Evolutionary conservation across 1,284 basidiomycete species (phyloP).

Genomic region (Marasmius tenuissimus): DNA sequence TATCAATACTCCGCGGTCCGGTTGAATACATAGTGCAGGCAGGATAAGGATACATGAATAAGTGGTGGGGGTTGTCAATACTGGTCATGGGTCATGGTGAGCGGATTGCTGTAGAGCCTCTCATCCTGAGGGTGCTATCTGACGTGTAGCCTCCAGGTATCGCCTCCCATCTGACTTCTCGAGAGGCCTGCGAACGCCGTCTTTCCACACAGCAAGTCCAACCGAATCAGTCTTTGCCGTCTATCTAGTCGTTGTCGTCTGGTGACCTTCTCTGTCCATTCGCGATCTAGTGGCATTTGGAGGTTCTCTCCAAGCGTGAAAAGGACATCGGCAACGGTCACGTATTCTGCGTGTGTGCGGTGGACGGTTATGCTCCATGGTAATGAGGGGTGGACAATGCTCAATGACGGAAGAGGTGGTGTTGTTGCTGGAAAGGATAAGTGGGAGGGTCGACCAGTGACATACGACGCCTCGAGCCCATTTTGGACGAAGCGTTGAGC

Average conservation of each 20-base stretch:
- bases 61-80: background rate
- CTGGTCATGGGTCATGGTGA: background rate
- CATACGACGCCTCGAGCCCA: background rate
- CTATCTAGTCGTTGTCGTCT: background rate
- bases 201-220: background rate
- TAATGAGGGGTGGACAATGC: slow-evolving; percentile 1
- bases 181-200: background rate
- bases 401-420: slow-evolving; percentile 8
- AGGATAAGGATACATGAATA: background rate
- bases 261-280: background rate
- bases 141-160: background rate
- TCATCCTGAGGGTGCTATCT: background rate
- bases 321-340: slow-evolving; percentile 7
- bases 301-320: background rate
- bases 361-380: slow-evolving; percentile 12
- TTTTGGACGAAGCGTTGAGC: background rate
- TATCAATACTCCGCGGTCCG: background rate
- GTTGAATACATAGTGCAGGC: background rate
- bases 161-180: background rate
- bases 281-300: background rate
- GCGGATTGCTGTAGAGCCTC: background rate
- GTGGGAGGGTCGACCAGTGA: background rate
- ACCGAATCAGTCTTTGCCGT: background rate
- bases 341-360: background rate
- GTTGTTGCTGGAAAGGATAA: slow-evolving; percentile 1